Conservation (phyloP, 148 eudicot species). For the Rheum nobile region DNA sequence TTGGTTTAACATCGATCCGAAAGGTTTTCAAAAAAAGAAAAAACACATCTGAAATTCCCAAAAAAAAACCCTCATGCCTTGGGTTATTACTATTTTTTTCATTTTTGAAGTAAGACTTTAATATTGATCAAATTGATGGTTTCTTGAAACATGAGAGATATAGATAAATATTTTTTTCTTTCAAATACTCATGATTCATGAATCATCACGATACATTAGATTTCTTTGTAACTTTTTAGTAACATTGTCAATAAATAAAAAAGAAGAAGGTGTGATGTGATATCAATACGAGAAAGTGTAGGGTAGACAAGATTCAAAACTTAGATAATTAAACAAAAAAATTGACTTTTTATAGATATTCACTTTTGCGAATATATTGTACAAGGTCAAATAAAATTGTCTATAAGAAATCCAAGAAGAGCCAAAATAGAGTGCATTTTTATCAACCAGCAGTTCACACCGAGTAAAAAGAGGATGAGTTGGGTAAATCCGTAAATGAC, state of each 20-base stretch:
- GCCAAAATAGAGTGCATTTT: not conserved
- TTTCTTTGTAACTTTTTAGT: not conserved
- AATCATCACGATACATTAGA: not conserved
- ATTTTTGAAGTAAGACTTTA: no score
- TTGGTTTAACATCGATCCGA: no score
- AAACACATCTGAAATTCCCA: no score
- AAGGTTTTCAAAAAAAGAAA: no score
- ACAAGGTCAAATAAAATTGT: not conserved
- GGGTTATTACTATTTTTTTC: no score
- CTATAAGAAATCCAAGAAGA: not conserved
- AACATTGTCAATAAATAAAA: not conserved
- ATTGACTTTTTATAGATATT: not conserved
- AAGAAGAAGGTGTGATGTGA: not conserved
- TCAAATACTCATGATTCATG: not conserved
- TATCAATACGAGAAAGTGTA: not conserved
- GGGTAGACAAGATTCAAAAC: not conserved
- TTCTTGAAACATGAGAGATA: not conserved
- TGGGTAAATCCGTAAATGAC: no score
- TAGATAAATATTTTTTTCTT: not conserved
- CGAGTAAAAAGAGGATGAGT: not conserved
- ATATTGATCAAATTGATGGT: not conserved
- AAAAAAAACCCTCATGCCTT: no score
- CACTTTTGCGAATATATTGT: not conserved
- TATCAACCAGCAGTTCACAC: not conserved
- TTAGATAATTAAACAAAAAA: not conserved